Evolutionary conservation across 1,284 basidiomycete species (phyloP), one percentile per base, ranked within the genome.

Genomic region (Irpex lacteus): DNA sequence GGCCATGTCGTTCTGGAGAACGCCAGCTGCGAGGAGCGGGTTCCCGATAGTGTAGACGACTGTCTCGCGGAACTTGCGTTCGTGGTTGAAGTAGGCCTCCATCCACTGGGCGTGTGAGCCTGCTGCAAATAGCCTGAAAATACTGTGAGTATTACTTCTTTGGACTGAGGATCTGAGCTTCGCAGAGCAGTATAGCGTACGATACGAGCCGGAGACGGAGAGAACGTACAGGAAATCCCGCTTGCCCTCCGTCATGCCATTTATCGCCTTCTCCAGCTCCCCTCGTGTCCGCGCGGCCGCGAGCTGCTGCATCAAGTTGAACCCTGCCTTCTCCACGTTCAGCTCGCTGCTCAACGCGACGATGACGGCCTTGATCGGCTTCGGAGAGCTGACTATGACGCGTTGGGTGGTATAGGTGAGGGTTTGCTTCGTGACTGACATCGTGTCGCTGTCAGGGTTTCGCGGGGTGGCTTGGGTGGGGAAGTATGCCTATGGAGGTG

Each of bases 1-100:
- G 54, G 54, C 2, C 54, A 56, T 56, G 54, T 56, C 54, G 66
- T 79, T 72, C 60, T 74, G 70, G 61, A 87, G 66, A 68, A 87
- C 79, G 0, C 72, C 74, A 63, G 82, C 78, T 0, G 84, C 85
- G 62, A 83, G 73, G 55, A 84, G 68, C 5, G 85, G 85, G 71
- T 86, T 86, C 5, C 85, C 85, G 61, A 85, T 76, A 18, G 76
- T 79, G 71, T 86, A 86, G 5, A 79, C 72, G 44, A 76, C 69
- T 1, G 79, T 74, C 32, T 73, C 69, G 6, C 79, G 80, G 50
- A 64, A 67, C n/a, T 55, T 26, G 5, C 53, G 54, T 18, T 66
- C 53, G n/a, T 66, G 70, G 18, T 58, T 61, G 55, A 49, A 57
- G 60, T 78, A 81, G 21, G 72, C 69, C 60, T 75, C 74, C 59